phyloP scores from a whole-genome alignment of 345 rosid species.

The Geranium brycei region DNA sequence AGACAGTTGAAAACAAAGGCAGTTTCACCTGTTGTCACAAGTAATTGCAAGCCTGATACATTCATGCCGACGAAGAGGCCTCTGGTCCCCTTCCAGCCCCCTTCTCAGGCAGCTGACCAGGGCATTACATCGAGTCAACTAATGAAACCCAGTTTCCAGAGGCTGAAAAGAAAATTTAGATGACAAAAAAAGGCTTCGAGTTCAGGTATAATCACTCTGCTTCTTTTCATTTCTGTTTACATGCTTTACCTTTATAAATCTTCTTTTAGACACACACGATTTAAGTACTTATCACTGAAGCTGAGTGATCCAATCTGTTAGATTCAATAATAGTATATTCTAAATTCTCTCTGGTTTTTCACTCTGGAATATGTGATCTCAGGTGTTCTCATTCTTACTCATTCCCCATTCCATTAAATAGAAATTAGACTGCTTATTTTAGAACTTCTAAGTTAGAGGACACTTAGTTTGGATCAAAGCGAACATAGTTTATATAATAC shows the following conservation, averaged over 20 bases:
- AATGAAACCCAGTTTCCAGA: conserved; percentile 64
- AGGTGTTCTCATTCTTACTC: no score
- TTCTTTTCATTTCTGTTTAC: neutral
- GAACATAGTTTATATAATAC: no score
- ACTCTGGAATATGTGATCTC: no score
- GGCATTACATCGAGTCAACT: conserved; percentile 42
- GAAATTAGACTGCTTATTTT: no score
- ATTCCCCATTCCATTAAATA: no score
- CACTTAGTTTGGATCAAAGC: no score
- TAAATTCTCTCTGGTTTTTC: no score
- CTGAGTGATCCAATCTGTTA: no score
- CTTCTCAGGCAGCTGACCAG: conserved; percentile 22
- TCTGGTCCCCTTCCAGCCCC: conserved; percentile 38
- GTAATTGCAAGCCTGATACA: conserved; percentile 19
- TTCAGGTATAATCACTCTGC: neutral
- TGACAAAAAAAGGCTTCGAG: neutral
- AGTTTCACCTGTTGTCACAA: conserved; percentile 29
- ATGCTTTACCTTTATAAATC: neutral
- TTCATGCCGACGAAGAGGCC: conserved; percentile 31
- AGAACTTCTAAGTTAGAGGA: no score
- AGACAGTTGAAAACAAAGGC: conserved; percentile 40
- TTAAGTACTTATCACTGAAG: no score
- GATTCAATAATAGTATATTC: no score
- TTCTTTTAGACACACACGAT: neutral
- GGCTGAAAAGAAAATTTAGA: conserved; percentile 41